phyloP scores from a whole-genome alignment of 495 filamentous ascomycete genomes.

The Aspergillus steynii region DNA sequence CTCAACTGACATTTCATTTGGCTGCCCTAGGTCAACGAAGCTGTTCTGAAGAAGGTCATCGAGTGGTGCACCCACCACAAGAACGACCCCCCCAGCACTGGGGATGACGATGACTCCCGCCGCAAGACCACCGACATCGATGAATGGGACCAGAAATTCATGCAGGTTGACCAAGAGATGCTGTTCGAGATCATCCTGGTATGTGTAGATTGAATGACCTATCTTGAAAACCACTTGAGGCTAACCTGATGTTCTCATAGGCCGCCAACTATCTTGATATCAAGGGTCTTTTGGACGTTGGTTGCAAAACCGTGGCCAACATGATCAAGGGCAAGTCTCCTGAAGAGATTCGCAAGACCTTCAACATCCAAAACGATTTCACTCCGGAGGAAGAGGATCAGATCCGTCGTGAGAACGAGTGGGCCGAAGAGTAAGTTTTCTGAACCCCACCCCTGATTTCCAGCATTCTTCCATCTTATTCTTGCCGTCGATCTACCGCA shows the following conservation, averaged over 20 bases:
- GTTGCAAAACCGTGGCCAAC: constrained; percentile 70
- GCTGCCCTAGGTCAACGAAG: constrained; percentile 74
- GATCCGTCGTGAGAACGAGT: constrained; percentile 71
- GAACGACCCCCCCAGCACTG: constrained; percentile 73
- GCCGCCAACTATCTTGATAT: constrained; percentile 76
- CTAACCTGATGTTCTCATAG: constrained; percentile 25
- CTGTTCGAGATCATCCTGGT: constrained; percentile 98
- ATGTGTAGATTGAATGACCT: constrained; percentile 36
- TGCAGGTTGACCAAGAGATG: constrained; percentile 99
- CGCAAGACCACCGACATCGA: constrained; percentile 99
- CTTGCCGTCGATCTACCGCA: background rate
- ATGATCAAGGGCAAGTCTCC: constrained; percentile 76
- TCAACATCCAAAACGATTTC: constrained; percentile 76
- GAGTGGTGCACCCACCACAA: constrained; percentile 98
- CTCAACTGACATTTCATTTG: background rate
- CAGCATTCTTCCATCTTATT: background rate
- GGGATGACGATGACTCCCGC: constrained; percentile 90
- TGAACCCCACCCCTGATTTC: background rate
- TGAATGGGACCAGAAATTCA: constrained; percentile 99
- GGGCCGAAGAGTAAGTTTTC: constrained; percentile 65
- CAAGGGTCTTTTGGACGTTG: constrained; percentile 65
- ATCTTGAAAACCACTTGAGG: background rate
- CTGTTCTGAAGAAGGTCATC: constrained; percentile 90
- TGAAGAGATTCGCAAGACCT: constrained; percentile 74
- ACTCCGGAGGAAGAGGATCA: constrained; percentile 74